These are phyloP conservation scores for Leccinum solheimii DNA, from an alignment of 1,284 basidiomycete species.

Conservation along the genomic window DNA sequence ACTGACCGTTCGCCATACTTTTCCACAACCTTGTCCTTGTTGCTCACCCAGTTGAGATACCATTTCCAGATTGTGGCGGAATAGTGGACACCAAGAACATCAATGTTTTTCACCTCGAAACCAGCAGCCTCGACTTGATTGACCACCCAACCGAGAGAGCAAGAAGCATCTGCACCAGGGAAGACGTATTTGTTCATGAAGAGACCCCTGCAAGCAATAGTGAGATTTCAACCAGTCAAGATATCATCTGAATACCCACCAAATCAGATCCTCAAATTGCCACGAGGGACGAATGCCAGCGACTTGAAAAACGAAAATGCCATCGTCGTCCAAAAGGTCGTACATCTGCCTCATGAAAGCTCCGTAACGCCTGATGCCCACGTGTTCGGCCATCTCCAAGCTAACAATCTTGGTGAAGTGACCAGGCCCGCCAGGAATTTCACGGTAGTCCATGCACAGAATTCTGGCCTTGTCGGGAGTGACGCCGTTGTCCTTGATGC, in stretches of 20 bases:
- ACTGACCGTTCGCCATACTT: constrained; percentile 81
- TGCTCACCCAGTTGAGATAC: constrained; percentile 94
- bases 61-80: constrained; percentile 91
- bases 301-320: constrained; percentile 94
- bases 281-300: constrained; percentile 91
- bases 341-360: constrained; percentile 92
- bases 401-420: constrained; percentile 94
- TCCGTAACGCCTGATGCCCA: constrained; percentile 92
- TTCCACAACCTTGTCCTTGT: constrained; percentile 85
- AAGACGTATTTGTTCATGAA: constrained; percentile 98
- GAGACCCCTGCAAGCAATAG: constrained; percentile 54
- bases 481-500: constrained; percentile 83
- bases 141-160: constrained; percentile 95
- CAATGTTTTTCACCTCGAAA: constrained; percentile 95
- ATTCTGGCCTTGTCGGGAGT: constrained; percentile 81
- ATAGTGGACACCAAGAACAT: constrained; percentile 97
- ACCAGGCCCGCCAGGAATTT: constrained; percentile 80
- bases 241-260: constrained; percentile 46
- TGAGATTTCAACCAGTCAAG: constrained; percentile 4
- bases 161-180: constrained; percentile 96
- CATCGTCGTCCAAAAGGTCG: constrained; percentile 92
- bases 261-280: constrained; percentile 98
- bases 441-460: constrained; percentile 93
- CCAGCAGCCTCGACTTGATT: constrained; percentile 85
- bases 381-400: constrained; percentile 99